Base-by-base conservation (phyloP, 805 yeast genomes). In the Ogataea angusta region DNA sequence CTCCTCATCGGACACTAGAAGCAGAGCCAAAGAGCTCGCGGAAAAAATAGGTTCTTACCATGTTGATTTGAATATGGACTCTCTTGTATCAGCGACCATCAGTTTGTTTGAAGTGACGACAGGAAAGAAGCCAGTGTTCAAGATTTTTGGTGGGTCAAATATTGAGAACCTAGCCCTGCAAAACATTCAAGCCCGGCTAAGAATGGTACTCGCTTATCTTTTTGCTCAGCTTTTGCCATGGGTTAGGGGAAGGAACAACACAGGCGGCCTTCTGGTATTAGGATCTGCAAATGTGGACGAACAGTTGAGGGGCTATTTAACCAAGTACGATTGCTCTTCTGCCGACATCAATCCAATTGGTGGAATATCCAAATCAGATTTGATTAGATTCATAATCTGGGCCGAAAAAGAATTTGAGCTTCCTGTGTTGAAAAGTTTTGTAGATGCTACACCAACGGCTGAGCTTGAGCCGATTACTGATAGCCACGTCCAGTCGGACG, bases 271-370 rank as follows among this genome's bases (percentile, higher is more conserved):
- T 36, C 69, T 93, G 28, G 99, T 93, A 6, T 70, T 93, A 36
- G 99, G 99, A 1, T 83, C 95, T 56, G 97, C 98, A 3, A 93
- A 93, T 59, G 99, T 93, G 10, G 99, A 93, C 64, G 99, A 93
- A 61, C 89, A 96, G 54, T 68, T 93, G 45, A 72, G 99, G 45
- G 99, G 99, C 0, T 93, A 93, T 57, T 70, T 93, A 57, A 93
- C 99, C 8, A 93, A 93, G 60, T 93, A 93, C 63, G 99, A 93
- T 63, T 89, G 97, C 63, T 90, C 98, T 3, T 82, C 95, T 13
- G 99, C 99, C 1, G 99, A 93, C 66, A 78, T 93, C 45, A 93
- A 93, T 59, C 99, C 99, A 19, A 95, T 93, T 51, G 99, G 99
- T n/a, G 96, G 97, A 25, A 87, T 93, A 30, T 91, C 99, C 12